Conservation (phyloP, 2,329 filamentous ascomycete species). For the Ascocoryne sarcoides region DNA sequence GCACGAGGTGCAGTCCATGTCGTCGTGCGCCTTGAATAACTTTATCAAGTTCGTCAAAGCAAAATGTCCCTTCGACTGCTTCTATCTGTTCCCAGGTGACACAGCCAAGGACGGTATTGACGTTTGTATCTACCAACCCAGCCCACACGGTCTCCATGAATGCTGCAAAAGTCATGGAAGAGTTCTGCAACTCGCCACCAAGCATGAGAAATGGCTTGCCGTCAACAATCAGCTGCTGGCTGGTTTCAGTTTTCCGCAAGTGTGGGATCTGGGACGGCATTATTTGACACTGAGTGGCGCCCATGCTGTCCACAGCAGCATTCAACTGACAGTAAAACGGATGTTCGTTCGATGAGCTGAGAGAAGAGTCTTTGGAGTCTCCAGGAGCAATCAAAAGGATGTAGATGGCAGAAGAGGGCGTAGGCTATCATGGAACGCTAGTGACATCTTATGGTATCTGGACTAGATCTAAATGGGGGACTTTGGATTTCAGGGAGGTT, state of each 20-base stretch:
- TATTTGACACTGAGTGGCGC: too few species aligned
- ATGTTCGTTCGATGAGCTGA: too few species aligned
- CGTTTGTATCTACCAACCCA: slow-evolving; percentile 32
- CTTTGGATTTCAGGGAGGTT: too few species aligned
- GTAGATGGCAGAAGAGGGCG: too few species aligned
- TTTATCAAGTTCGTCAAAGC: slow-evolving; percentile 34
- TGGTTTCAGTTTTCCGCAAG: slow-evolving; percentile 5
- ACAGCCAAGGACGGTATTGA: slow-evolving; percentile 38
- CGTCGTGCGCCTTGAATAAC: slow-evolving; percentile 31
- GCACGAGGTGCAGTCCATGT: slow-evolving; percentile 32
- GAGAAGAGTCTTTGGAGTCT: too few species aligned
- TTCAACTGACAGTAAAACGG: too few species aligned
- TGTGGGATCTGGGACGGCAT: too few species aligned
- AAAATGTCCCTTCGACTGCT: slow-evolving; percentile 35
- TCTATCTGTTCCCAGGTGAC: slow-evolving; percentile 40
- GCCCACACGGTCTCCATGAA: slow-evolving; percentile 38
- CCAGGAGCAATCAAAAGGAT: too few species aligned
- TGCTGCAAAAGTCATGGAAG: slow-evolving; percentile 34
- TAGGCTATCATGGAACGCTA: too few species aligned
- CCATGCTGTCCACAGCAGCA: too few species aligned
- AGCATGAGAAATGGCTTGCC: slow-evolving; percentile 37
- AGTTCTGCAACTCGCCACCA: slow-evolving; percentile 39
- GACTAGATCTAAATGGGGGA: too few species aligned
- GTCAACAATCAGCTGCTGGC: slow-evolving; percentile 34
- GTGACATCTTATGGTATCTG: too few species aligned